phyloP scores from a whole-genome alignment of 1,284 basidiomycete species.

The Malassezia psittaci region DNA sequence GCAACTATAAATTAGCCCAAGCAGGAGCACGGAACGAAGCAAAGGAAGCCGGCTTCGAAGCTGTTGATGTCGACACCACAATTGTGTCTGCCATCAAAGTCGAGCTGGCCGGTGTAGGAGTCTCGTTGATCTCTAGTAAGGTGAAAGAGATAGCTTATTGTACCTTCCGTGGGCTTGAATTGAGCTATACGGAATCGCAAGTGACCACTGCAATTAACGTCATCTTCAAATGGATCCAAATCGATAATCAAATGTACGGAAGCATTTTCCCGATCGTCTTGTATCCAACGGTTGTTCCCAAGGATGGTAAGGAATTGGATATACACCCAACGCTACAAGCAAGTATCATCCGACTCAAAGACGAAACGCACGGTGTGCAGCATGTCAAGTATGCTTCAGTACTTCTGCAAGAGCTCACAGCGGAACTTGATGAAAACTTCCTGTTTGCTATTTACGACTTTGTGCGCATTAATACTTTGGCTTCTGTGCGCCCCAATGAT shows the following conservation, averaged over 20 bases:
- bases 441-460: slow-evolving; percentile 86
- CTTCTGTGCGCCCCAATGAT: slow-evolving; percentile 19
- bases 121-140: slow-evolving; percentile 80
- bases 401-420: slow-evolving; percentile 82
- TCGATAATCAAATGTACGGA: slow-evolving; percentile 87
- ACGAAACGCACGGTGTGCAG: slow-evolving; percentile 73
- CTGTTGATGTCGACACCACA: slow-evolving; percentile 62
- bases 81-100: slow-evolving; percentile 63
- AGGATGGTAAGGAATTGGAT: slow-evolving; percentile 66
- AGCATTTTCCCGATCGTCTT: slow-evolving; percentile 89
- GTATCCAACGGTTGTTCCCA: slow-evolving; percentile 82
- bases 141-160: slow-evolving; percentile 85
- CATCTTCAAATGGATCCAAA: slow-evolving; percentile 79
- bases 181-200: slow-evolving; percentile 75
- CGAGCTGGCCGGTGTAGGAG: slow-evolving; percentile 78
- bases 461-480: slow-evolving; percentile 57
- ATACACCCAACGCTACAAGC: slow-evolving; percentile 81
- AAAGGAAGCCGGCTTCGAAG: slow-evolving; percentile 62
- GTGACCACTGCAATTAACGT: slow-evolving; percentile 71
- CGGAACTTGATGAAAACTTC: slow-evolving; percentile 95
- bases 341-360: slow-evolving; percentile 80
- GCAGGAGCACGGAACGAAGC: slow-evolving; percentile 48
- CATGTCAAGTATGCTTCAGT: slow-evolving; percentile 97
- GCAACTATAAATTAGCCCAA: slow-evolving; percentile 74
- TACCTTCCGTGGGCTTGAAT: slow-evolving; percentile 66